Base-by-base conservation (phyloP, 2,329 filamentous ascomycete species). In the Nemania diffusa region DNA sequence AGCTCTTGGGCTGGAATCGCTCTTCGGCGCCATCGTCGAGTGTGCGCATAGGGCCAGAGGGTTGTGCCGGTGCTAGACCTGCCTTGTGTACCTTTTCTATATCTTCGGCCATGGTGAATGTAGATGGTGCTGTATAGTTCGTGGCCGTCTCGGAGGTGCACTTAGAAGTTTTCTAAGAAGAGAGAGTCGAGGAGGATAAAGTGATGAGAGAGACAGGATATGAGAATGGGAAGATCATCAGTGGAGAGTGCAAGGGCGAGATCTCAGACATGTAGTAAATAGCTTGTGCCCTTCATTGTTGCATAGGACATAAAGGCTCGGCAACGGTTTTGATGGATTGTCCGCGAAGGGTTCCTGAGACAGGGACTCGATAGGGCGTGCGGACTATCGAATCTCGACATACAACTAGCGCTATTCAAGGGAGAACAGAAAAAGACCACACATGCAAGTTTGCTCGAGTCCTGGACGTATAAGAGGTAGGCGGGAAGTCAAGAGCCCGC, bases 1-100 rank as follows among this genome's bases (percentile, higher is more conserved):
- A 60, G 8, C 81, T 86, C 74, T 81, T 84, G 13, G 85, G 86
- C 65, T 84, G 77, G 77, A 83, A 88, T 62, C 85, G 82, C 32
- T 80, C 75, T 42, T 82, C 73, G 17, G 73, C 69, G 42, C 73
- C 64, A 17, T 63, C 52, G 9, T 61, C 46, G 13, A 60, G 65
- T 11, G 51, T 27, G 40, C 20, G 26, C 37, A 17, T 17, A 20
- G 63, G 48, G 44, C 46, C 48, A 22, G 34, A 57, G 37, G 62
- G 59, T 32, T 52, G 60, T 22, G 53, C 29, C 2, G 48, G 46
- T 20, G 62, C 52, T 27, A 48, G 42, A 58, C 53, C 29, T 34
- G 50, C 15, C 57, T 37, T 53, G 27, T 48, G 37, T 32, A 44
- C 52, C 40, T 72, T 71, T 65, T 73, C 67, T 32, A 67, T 58